phyloP scores from a whole-genome alignment of 179 eudicot genomes.

The Patellifolia procumbens region DNA sequence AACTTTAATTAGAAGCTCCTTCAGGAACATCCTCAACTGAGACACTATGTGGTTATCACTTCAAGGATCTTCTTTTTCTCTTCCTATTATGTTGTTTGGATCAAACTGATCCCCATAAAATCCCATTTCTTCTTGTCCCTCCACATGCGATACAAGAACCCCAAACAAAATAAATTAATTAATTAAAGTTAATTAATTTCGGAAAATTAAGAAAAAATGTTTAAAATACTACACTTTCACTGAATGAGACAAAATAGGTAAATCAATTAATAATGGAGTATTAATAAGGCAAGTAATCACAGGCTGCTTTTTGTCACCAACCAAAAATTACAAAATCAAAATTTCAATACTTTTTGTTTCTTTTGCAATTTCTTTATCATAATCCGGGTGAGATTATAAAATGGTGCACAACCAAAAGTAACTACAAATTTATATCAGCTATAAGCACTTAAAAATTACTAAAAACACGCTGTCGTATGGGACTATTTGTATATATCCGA shows the following conservation, averaged over 20 bases:
- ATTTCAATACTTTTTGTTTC: too few relatives aligned
- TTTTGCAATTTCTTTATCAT: too few relatives aligned
- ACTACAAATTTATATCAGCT: too few relatives aligned
- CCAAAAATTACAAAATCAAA: background rate
- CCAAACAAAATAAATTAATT: background rate
- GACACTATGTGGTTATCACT: conserved; percentile 59
- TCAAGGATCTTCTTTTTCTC: conserved; percentile 54
- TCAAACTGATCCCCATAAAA: conserved; percentile 31
- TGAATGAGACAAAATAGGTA: background rate
- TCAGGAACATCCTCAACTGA: conserved; percentile 35
- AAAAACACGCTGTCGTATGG: too few relatives aligned
- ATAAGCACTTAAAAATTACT: too few relatives aligned
- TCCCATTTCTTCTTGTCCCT: conserved; percentile 33
- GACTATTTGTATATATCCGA: too few relatives aligned
- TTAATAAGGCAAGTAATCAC: background rate
- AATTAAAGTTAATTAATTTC: background rate
- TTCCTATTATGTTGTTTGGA: conserved; percentile 28
- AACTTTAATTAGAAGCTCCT: conserved; percentile 12
- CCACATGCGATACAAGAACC: conserved; percentile 39
- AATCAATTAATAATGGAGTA: conserved; percentile 2
- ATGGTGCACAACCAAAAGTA: too few relatives aligned
- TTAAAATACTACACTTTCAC: background rate
- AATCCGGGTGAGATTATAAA: too few relatives aligned
- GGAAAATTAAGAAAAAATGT: background rate
- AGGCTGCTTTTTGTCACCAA: background rate